Base-by-base conservation (phyloP, 805 yeast species). In the Cyberlindnera nakhonratchasimensis region DNA sequence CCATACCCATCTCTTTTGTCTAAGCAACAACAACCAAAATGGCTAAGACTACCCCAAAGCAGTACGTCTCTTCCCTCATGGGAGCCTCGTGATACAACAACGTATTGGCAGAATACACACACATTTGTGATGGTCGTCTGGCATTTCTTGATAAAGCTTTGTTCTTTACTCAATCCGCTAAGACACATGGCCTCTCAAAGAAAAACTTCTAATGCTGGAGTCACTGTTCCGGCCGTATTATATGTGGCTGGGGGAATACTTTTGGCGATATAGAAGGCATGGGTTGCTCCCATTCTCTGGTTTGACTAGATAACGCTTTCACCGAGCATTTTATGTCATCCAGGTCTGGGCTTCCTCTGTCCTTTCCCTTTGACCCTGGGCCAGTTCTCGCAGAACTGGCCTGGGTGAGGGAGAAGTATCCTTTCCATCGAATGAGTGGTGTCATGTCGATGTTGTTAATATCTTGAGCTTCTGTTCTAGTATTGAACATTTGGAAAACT, bases 11-110 rank as follows among this genome's bases (percentile, higher is more conserved):
- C 4, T 14, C 5, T 18, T 6, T 8, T 11, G 6, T 22, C 11
- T 6, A 5, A 22, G 18, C 23, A 32, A 20, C 14, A 33, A 19
- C 36, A 33, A 19, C 36, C 36, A 40, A 49, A 53, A 55, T 54
- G 59, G 60, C 62, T 47, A 56, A 53, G 50, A 28, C 53, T 39
- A 57, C 61, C 38, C 59, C 61, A 55, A 57, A 57, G 53, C 59
- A 57, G 62, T 57, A 53, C 32, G 62, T 57, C 36, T 21, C n/a
- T 6, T 12, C 21, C 19, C 6, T n/a, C n/a, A n/a, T 14, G 20
- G 16, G 32, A 29, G 32, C 32, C 36, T 19, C n/a, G 5, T 8
- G 17, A 23, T 11, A 20, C 28, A 29, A 14, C 26, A 19, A 26
- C 34, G 18, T 16, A 26, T 22, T 23, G 13, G 37, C 36, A n/a